Evolutionary conservation across 345 rosid genomes (phyloP).

Genomic region (Gossypium ekmanianum): DNA sequence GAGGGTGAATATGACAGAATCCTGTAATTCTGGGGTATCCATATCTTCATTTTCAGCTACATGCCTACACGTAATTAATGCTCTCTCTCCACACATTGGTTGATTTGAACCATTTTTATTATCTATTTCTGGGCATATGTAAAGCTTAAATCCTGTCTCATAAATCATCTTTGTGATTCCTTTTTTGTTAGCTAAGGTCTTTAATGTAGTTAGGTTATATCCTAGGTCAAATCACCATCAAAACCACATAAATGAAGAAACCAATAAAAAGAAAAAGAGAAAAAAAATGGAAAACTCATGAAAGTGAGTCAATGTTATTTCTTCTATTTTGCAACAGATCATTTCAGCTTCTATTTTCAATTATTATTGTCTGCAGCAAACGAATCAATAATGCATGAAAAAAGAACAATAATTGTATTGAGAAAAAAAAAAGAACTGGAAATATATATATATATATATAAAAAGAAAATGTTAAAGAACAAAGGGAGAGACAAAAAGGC

Average conservation of each 20-base stretch:
- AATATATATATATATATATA: not conserved
- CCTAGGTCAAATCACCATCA: not conserved
- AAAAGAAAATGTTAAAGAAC: not conserved
- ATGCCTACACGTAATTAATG: too few relatives aligned
- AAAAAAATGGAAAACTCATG: not conserved
- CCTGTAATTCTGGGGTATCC: not conserved
- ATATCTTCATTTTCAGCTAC: conserved; percentile 2
- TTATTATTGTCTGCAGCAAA: not conserved
- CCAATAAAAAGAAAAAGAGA: not conserved
- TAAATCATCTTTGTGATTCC: not conserved
- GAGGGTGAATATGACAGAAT: conserved; percentile 1
- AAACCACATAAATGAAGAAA: not conserved
- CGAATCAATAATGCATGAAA: not conserved
- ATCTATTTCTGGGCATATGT: not conserved
- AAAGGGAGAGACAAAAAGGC: conserved; percentile 8
- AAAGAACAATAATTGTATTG: not conserved
- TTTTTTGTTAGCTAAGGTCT: not conserved
- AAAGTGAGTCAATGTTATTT: too few relatives aligned
- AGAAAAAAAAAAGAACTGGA: not conserved
- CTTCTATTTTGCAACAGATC: not conserved
- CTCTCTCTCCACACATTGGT: not conserved
- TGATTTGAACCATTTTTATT: not conserved
- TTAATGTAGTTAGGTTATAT: not conserved
- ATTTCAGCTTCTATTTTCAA: not conserved
- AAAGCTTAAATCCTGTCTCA: not conserved